These are phyloP conservation scores for Colletotrichum sp. DNA, from an alignment of 2,329 filamentous ascomycete species.

Conservation along the genomic window DNA sequence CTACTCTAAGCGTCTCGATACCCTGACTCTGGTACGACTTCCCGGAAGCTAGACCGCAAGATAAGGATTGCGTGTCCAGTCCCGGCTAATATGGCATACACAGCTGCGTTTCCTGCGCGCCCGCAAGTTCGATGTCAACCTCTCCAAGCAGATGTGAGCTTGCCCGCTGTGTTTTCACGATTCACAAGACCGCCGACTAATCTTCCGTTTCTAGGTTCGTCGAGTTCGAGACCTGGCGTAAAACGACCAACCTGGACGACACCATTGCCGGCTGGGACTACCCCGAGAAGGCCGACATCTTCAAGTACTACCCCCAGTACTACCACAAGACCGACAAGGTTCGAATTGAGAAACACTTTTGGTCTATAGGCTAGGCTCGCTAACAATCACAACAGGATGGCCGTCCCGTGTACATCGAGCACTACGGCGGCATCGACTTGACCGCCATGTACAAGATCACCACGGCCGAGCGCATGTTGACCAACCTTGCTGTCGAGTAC, in stretches of 20 bases:
- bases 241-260: conserved; percentile 83
- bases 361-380: not conserved
- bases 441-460: conserved; percentile 92
- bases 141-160: conserved; percentile 82
- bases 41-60: conserved; percentile 10
- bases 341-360: not conserved
- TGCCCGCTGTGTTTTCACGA: not conserved
- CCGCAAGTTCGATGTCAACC: conserved; percentile 89
- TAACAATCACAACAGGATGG: conserved; percentile 70
- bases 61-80: not conserved
- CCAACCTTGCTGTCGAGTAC: conserved; percentile 97
- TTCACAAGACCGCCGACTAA: not conserved
- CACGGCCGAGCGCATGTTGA: conserved; percentile 88
- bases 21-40: conserved; percentile 78
- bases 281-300: conserved; percentile 81
- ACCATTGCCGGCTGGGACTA: conserved; percentile 84
- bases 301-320: conserved; percentile 95
- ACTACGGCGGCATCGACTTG: conserved; percentile 92
- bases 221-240: conserved; percentile 90
- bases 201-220: conserved; percentile 72
- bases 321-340: conserved; percentile 97
- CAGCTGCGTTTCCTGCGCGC: conserved; percentile 90
- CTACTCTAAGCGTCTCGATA: conserved; percentile 85
- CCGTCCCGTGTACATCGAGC: conserved; percentile 95
- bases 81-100: conserved; percentile 15